A percentile compares a stretch with the other conserved stretches of the same genome.
Evolutionary conservation across 352 stramenopile species (phyloP).

Genomic region (Peronospora destructor): DNA sequence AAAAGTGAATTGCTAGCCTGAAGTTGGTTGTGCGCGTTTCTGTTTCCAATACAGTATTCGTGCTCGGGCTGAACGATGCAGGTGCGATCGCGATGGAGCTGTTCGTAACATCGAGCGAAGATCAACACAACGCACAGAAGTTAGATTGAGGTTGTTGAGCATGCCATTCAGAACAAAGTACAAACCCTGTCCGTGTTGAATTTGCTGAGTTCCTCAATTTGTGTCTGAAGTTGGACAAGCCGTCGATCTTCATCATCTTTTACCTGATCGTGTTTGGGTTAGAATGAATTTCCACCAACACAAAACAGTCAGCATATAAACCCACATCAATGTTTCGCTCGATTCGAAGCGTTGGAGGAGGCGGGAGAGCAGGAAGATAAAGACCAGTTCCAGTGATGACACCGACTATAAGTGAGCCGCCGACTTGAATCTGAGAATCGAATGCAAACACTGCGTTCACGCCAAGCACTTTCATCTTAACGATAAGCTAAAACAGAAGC

Average conservation of each 20-base stretch:
- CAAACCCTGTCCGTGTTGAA: constrained; percentile 76
- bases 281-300: background rate
- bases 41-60: constrained; percentile 35
- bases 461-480: constrained; percentile 90
- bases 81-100: constrained; percentile 61
- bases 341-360: constrained; percentile 90
- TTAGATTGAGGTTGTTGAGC: constrained; percentile 1
- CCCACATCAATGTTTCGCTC: constrained; percentile 90
- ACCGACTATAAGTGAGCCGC: constrained; percentile 81
- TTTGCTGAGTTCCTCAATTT: constrained; percentile 85
- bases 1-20: constrained; percentile 18
- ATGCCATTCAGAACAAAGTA: background rate
- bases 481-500: constrained; percentile 45
- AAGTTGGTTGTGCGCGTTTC: constrained; percentile 27
- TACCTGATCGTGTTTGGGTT: constrained; percentile 33
- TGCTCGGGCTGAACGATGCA: constrained; percentile 59
- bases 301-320: background rate
- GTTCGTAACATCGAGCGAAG: background rate
- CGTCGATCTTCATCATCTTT: constrained; percentile 92
- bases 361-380: constrained; percentile 91
- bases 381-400: constrained; percentile 89
- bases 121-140: background rate
- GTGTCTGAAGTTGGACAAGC: constrained; percentile 89
- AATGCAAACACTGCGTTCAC: constrained; percentile 95
- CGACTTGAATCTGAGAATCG: constrained; percentile 88